Evolutionary conservation across 2,329 filamentous ascomycete species (phyloP).

Genomic region (Amauroascus verrucosus): DNA sequence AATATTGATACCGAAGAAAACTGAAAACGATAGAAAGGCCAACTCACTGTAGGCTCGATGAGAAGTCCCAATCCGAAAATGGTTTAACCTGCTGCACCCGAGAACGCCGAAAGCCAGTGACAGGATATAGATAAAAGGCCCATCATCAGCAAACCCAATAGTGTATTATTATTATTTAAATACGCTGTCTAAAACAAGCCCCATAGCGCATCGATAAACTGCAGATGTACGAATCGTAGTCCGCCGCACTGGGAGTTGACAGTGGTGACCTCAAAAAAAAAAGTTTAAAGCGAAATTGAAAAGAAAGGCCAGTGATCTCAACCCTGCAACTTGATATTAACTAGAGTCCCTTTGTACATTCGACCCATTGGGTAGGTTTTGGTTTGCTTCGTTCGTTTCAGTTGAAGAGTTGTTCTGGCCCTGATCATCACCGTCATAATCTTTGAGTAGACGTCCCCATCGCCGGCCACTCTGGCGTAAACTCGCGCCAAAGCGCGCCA

Average conservation of each 20-base stretch:
- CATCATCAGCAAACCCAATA: too few species aligned
- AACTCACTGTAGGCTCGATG: too few species aligned
- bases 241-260: too few species aligned
- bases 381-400: neutral
- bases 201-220: too few species aligned
- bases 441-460: constrained; percentile 3
- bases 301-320: neutral
- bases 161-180: too few species aligned
- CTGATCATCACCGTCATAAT: neutral
- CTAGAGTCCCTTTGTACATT: neutral
- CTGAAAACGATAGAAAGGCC: too few species aligned
- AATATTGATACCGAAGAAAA: too few species aligned
- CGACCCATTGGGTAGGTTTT: neutral
- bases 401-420: neutral
- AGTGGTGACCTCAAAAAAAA: too few species aligned
- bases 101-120: neutral
- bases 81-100: neutral
- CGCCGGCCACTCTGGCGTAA: constrained; percentile 9
- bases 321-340: neutral
- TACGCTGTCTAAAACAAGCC: too few species aligned
- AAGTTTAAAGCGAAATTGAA: too few species aligned
- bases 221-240: too few species aligned
- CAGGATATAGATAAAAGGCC: neutral
- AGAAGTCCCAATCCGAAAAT: too few species aligned
- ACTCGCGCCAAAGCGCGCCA: constrained; percentile 9